Evolutionary conservation across 1,284 basidiomycete species (phyloP), one percentile per base, ranked within the genome.

Genomic region (Tylopilus sp.): DNA sequence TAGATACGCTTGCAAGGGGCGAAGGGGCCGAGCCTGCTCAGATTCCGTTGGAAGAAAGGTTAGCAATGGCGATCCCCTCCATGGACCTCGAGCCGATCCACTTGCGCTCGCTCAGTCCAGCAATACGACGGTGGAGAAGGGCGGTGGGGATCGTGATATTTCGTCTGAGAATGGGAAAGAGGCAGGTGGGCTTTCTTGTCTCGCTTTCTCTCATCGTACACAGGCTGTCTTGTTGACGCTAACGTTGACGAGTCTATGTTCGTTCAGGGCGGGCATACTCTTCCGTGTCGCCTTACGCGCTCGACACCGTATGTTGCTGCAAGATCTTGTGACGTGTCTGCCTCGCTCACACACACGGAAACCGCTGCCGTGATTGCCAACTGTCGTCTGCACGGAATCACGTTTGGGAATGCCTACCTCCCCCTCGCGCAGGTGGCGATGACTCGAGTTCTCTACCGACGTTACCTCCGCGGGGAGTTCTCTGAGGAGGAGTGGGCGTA

Each of bases 231-330:
- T 31, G 10, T 39, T 12, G 37, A 39, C 9, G 8, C 9, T 15
- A 10, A 16, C 11, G 9, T 4, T 30, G 3, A 39, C 16, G 34
- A 5, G 15, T 12, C 15, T 18, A 34, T 6, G 21, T 23, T 40
- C 23, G 0, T 15, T 34, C 56, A 83, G 81, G 81, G 79, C 6
- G 80, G 81, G 1, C 79, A 83, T 49, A 77, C 77, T 0, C 67
- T 84, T 10, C 79, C 79, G 0, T 62, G 74, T 48, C 68, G 59
- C 16, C 53, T 71, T 23, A 71, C 70, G 0, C 59, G 59, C 19
- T 53, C 60, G 4, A 76, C 75, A 0, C 55, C 59, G 6, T 58
- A 59, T 44, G 69, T 65, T 0, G 71, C 74, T 6, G 70, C 78
- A 9, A 58, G 53, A 25, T 70, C 72, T 33, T 65, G 62, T 18